These are phyloP conservation scores for Saccharomyces hybrid DNA, from an alignment of 1,139 yeast species.

Conservation along the genomic window DNA sequence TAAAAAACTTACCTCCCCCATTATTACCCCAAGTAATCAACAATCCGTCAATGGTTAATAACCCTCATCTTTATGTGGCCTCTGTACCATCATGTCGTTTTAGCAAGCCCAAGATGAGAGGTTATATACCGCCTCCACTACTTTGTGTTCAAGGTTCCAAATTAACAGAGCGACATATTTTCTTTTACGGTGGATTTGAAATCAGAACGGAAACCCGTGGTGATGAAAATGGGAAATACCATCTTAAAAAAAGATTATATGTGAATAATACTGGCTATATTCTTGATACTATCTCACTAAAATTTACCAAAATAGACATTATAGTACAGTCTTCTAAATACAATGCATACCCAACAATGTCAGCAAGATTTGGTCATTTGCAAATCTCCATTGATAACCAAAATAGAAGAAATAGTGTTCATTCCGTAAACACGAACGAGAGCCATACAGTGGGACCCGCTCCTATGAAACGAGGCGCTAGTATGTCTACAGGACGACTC, in stretches of 20 bases:
- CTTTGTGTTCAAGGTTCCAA: slow-evolving; percentile 35
- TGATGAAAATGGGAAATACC: slow-evolving; percentile 25
- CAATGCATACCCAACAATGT: slow-evolving; percentile 32
- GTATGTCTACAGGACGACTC: not conserved
- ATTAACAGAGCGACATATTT: slow-evolving; percentile 36
- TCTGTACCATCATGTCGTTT: slow-evolving; percentile 34
- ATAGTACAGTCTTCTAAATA: slow-evolving; percentile 36
- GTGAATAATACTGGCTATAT: slow-evolving; percentile 37
- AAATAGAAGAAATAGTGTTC: not conserved
- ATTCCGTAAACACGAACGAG: not conserved
- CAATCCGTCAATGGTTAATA: slow-evolving; percentile 35
- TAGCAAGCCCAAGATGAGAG: slow-evolving; percentile 19
- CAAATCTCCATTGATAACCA: slow-evolving; percentile 25
- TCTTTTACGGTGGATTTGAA: slow-evolving; percentile 43
- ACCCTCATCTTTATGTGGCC: slow-evolving; percentile 29
- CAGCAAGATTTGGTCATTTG: slow-evolving; percentile 43
- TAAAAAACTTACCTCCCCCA: slow-evolving; percentile 39
- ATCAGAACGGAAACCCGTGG: slow-evolving; percentile 29
- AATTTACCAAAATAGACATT: slow-evolving; percentile 35
- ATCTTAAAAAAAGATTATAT: slow-evolving; percentile 30
- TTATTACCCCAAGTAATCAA: slow-evolving; percentile 33
- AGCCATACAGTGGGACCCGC: not conserved
- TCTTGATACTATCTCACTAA: slow-evolving; percentile 35
- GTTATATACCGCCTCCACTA: slow-evolving; percentile 38
- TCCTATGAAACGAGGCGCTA: not conserved